Conservation (phyloP, 2,329 filamentous ascomycete species). For the Diplodia mutila region DNA sequence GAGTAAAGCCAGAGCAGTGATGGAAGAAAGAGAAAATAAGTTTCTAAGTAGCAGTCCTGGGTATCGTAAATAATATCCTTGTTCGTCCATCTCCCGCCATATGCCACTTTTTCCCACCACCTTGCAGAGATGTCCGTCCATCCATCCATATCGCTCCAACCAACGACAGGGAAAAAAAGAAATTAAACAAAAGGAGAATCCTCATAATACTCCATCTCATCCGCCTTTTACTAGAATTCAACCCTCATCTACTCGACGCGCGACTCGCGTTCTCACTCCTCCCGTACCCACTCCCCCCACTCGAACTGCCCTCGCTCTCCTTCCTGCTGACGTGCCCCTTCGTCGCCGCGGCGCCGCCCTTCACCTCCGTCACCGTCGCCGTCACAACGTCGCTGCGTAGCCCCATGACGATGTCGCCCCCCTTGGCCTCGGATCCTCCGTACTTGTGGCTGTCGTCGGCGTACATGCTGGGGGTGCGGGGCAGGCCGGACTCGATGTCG, state of each 20-base stretch:
- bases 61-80: neutral
- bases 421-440: neutral
- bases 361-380: neutral
- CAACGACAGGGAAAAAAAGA: neutral
- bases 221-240: too few species aligned
- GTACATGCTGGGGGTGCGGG: neutral
- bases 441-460: neutral
- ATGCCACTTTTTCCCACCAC: neutral
- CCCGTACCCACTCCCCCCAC: neutral
- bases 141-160: neutral
- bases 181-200: neutral
- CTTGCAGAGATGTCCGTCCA: neutral
- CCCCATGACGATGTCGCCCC: neutral
- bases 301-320: neutral
- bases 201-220: too few species aligned
- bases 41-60: neutral
- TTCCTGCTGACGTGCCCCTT: neutral
- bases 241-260: constrained; percentile 5
- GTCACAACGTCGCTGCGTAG: constrained; percentile 2
- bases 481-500: constrained; percentile 21
- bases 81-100: neutral
- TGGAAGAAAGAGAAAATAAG: neutral
- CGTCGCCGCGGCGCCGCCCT: neutral
- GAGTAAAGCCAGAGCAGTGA: neutral
- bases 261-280: neutral